These are phyloP conservation scores for Diaporthe vexans DNA, from an alignment of 2,329 filamentous ascomycete genomes.

Conservation along the genomic window DNA sequence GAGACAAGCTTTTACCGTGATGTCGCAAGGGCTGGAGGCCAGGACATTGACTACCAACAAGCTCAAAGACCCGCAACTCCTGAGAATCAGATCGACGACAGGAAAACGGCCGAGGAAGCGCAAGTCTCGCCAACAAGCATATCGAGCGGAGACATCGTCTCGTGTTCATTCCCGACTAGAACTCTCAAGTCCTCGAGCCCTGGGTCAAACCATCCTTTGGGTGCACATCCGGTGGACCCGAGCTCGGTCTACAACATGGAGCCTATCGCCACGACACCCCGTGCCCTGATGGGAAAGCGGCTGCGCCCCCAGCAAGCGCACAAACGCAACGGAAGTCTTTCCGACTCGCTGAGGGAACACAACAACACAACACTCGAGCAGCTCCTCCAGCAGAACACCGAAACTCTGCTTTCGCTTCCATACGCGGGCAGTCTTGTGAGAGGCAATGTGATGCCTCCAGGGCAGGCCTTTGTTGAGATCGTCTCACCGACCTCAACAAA, in stretches of 20 bases:
- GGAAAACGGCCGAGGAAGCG: constrained; percentile 47
- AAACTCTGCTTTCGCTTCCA: constrained; percentile 73
- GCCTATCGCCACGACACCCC: constrained; percentile 71
- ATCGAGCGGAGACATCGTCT: constrained; percentile 72
- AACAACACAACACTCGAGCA: constrained; percentile 61
- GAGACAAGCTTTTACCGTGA: constrained; percentile 62
- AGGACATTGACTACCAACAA: not conserved
- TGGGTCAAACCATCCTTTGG: constrained; percentile 58
- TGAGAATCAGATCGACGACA: constrained; percentile 50
- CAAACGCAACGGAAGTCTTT: constrained; percentile 89
- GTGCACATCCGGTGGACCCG: constrained; percentile 69
- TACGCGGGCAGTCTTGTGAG: constrained; percentile 89
- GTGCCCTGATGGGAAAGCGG: constrained; percentile 70
- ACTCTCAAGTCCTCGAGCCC: constrained; percentile 56
- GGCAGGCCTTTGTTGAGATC: constrained; percentile 83
- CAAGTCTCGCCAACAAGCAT: constrained; percentile 69
- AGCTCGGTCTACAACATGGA: constrained; percentile 63
- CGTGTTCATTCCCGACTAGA: constrained; percentile 74
- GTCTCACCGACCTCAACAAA: constrained; percentile 65
- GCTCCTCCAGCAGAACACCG: constrained; percentile 65
- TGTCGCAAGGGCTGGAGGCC: constrained; percentile 54
- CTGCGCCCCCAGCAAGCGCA: constrained; percentile 71
- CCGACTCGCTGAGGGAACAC: constrained; percentile 84
- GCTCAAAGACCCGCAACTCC: constrained; percentile 63
- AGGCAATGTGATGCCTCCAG: constrained; percentile 86